phyloP scores from a whole-genome alignment of 2,329 filamentous ascomycete species.

The Dactylonectria macrodidyma region DNA sequence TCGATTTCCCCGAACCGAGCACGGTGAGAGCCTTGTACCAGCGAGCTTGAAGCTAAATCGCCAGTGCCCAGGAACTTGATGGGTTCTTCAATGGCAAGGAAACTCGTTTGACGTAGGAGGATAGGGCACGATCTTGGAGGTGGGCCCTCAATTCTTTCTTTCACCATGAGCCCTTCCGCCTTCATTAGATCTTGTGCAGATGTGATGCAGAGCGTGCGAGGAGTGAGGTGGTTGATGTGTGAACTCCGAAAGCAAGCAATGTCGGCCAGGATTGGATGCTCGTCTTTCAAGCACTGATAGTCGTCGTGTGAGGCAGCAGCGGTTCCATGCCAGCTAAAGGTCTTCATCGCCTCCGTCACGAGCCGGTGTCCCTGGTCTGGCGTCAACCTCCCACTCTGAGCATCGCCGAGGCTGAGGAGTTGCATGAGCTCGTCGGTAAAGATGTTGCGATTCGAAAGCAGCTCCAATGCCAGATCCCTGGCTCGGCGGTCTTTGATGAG shows the following conservation, averaged over 20 bases:
- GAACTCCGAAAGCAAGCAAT: constrained; percentile 57
- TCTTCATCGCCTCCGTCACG: constrained; percentile 46
- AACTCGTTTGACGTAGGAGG: constrained; percentile 67
- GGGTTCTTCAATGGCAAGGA: constrained; percentile 63
- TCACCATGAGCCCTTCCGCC: constrained; percentile 56
- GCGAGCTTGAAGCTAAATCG: constrained; percentile 44
- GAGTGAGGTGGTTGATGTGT: constrained; percentile 34
- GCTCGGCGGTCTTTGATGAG: constrained; percentile 53
- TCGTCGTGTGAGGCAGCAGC: constrained; percentile 32
- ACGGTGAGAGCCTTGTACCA: constrained; percentile 57
- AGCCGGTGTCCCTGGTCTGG: constrained; percentile 54
- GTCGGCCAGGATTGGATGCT: constrained; percentile 61
- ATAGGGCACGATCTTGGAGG: constrained; percentile 60
- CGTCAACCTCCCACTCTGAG: constrained; percentile 47
- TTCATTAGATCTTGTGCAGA: constrained; percentile 60
- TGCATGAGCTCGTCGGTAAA: constrained; percentile 56
- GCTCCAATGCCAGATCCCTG: constrained; percentile 50
- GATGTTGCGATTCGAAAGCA: constrained; percentile 56
- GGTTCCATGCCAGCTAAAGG: constrained; percentile 37
- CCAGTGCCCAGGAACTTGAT: constrained; percentile 55
- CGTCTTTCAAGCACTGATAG: constrained; percentile 31
- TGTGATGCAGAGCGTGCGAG: constrained; percentile 31
- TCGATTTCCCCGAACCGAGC: constrained; percentile 68
- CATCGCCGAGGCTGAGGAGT: constrained; percentile 55
- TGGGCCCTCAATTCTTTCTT: constrained; percentile 66